Evolutionary conservation across 2,329 filamentous ascomycete genomes (phyloP).

Genomic region (Colletotrichum navitas): DNA sequence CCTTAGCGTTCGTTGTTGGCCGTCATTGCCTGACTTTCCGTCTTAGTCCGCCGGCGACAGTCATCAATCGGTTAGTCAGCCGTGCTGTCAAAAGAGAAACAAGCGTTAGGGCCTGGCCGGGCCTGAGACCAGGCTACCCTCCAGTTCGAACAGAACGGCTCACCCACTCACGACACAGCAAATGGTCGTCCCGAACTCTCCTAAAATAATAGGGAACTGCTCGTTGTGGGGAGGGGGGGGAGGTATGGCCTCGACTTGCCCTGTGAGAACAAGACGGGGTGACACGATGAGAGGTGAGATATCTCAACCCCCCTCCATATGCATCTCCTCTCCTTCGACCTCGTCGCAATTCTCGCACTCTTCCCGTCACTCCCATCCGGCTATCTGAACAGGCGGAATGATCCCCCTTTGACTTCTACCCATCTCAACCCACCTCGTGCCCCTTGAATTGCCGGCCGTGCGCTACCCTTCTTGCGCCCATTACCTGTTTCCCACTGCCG

Average conservation of each 20-base stretch:
- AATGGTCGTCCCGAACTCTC: constrained; percentile 38
- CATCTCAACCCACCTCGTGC: constrained; percentile 13
- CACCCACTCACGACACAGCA: not conserved
- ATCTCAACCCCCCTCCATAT: not conserved
- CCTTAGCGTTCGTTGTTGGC: not conserved
- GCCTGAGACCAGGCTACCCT: not conserved
- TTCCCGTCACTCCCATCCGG: not conserved
- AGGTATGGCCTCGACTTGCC: not conserved
- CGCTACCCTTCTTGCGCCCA: not conserved
- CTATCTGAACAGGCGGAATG: not conserved
- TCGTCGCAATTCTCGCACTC: not conserved
- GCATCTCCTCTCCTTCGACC: not conserved
- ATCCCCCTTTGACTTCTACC: constrained; percentile 11
- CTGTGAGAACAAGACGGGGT: not conserved
- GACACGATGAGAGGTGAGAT: not conserved
- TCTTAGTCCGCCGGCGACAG: not conserved
- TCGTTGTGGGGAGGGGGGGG: not conserved
- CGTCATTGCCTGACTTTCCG: constrained; percentile 1
- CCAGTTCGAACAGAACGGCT: not conserved
- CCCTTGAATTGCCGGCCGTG: constrained; percentile 11
- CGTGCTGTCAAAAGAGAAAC: not conserved
- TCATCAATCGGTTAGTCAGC: not conserved
- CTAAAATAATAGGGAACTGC: not conserved
- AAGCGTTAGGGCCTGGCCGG: not conserved
- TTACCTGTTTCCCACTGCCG: not conserved